Percentiles rank a stretch among this genome's conserved stretches.
Evolutionary conservation across 2,329 filamentous ascomycete genomes (phyloP).

Genomic region (Penicillium sp.): DNA sequence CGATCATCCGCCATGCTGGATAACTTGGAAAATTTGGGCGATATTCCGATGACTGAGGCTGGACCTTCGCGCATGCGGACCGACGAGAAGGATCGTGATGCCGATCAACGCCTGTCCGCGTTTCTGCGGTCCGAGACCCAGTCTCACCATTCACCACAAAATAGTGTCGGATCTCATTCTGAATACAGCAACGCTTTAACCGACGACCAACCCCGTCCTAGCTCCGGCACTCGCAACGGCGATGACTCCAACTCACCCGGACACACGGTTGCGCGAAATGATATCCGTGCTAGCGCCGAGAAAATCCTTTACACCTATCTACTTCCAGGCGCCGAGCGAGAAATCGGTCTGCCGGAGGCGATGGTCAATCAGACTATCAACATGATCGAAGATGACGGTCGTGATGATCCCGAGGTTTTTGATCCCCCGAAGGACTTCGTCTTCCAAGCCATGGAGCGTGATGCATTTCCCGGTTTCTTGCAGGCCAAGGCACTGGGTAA

Average conservation of each 20-base stretch:
- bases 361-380: conserved; percentile 75
- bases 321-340: conserved; percentile 89
- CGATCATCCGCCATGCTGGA: conserved; percentile 79
- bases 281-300: conserved; percentile 90
- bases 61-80: conserved; percentile 56
- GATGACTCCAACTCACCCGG: conserved; percentile 75
- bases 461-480: conserved; percentile 97
- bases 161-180: conserved; percentile 50
- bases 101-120: conserved; percentile 86
- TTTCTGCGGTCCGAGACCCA: conserved; percentile 68
- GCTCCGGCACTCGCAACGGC: conserved; percentile 59
- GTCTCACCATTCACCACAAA: conserved; percentile 52
- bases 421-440: conserved; percentile 98
- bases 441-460: conserved; percentile 98
- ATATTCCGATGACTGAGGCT: conserved; percentile 49
- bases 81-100: conserved; percentile 68
- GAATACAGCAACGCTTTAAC: conserved; percentile 37
- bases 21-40: conserved; percentile 66
- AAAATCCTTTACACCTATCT: conserved; percentile 99
- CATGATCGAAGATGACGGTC: conserved; percentile 83
- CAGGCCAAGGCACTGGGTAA: conserved; percentile 94
- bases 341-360: conserved; percentile 86
- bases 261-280: conserved; percentile 80
- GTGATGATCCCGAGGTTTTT: conserved; percentile 96
- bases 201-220: conserved; percentile 53